These are phyloP conservation scores for Sodiomyces alkalinus DNA, from an alignment of 2,329 filamentous ascomycete species.

Conservation along the genomic window DNA sequence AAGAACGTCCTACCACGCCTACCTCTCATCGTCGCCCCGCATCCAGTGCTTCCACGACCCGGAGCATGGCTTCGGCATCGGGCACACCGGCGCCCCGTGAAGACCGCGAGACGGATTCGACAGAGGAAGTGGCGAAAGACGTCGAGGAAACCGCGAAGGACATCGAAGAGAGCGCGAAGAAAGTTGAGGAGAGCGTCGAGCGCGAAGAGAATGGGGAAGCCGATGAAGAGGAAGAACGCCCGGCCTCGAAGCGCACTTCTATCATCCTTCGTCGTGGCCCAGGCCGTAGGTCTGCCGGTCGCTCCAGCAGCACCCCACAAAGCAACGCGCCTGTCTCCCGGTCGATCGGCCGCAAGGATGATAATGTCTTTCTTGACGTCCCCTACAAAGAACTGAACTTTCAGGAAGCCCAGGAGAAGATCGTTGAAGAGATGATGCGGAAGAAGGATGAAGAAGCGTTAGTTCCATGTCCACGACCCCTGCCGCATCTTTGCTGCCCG, in stretches of 20 bases:
- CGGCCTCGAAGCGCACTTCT: conserved; percentile 13
- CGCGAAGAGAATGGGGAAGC: conserved; percentile 13
- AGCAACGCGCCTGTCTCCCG: conserved; percentile 20
- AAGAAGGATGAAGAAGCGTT: conserved; percentile 48
- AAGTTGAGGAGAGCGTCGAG: conserved; percentile 10
- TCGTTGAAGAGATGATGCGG: conserved; percentile 61
- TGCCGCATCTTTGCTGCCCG: conserved; percentile 1
- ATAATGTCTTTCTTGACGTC: conserved; percentile 29
- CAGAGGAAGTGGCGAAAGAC: conserved; percentile 6
- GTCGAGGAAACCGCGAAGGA: conserved; percentile 13
- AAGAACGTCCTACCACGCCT: background rate
- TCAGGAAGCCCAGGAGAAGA: conserved; percentile 75
- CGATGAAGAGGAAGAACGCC: conserved; percentile 12
- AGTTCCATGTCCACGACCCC: conserved; percentile 13
- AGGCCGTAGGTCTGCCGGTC: conserved; percentile 6
- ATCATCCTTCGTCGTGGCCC: conserved; percentile 21
- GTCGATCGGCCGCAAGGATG: conserved; percentile 32
- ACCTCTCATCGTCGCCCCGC: conserved; percentile 1
- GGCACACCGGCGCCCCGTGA: conserved; percentile 3
- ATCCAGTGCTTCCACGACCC: conserved; percentile 3
- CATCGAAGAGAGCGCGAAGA: conserved; percentile 12
- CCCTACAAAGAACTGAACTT: conserved; percentile 61
- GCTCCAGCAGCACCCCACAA: conserved; percentile 13
- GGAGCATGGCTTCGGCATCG: no score
- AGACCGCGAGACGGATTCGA: conserved; percentile 4